Percentiles rank a stretch among this genome's conserved stretches.
Evolutionary conservation across 2,329 filamentous ascomycete genomes (phyloP).

Genomic region (Calonectria naviculata): DNA sequence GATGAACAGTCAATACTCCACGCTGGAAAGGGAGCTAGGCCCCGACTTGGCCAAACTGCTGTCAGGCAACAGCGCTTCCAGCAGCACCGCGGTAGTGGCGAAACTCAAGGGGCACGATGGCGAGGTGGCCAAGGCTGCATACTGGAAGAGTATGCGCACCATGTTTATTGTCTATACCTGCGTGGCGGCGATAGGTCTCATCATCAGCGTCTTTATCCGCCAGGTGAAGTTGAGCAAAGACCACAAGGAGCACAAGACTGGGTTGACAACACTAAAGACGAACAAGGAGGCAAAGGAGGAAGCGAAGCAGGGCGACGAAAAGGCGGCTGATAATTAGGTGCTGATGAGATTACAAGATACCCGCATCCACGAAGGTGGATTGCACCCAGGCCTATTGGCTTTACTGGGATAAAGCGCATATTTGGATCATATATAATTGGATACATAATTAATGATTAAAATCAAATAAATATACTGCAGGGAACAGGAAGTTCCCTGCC

Average conservation of each 20-base stretch:
- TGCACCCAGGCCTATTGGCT: background rate
- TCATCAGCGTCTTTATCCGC: slow-evolving; percentile 59
- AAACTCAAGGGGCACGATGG: slow-evolving; percentile 59
- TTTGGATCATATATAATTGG: background rate
- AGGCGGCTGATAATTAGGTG: slow-evolving; percentile 1
- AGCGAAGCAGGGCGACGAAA: slow-evolving; percentile 29
- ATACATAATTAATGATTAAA: background rate
- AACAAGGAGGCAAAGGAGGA: slow-evolving; percentile 42
- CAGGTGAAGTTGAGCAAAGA: slow-evolving; percentile 64
- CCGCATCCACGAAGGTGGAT: background rate
- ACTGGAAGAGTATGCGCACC: slow-evolving; percentile 60
- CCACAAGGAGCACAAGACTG: slow-evolving; percentile 69
- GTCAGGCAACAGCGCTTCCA: slow-evolving; percentile 68
- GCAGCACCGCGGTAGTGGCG: slow-evolving; percentile 69
- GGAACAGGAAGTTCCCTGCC: background rate
- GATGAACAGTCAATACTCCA: slow-evolving; percentile 67
- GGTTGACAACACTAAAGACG: slow-evolving; percentile 56
- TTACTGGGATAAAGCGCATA: background rate
- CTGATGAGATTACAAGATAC: background rate
- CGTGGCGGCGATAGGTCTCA: slow-evolving; percentile 58
- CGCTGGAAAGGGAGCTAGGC: slow-evolving; percentile 62
- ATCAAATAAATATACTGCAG: background rate
- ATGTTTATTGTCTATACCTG: slow-evolving; percentile 70
- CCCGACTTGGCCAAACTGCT: slow-evolving; percentile 61
- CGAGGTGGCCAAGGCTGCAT: slow-evolving; percentile 56